Percentiles rank a stretch among this genome's conserved stretches.
These are phyloP conservation scores for Penicillium atrosanguineum DNA, from an alignment of 495 filamentous ascomycete genomes.

Conservation along the genomic window DNA sequence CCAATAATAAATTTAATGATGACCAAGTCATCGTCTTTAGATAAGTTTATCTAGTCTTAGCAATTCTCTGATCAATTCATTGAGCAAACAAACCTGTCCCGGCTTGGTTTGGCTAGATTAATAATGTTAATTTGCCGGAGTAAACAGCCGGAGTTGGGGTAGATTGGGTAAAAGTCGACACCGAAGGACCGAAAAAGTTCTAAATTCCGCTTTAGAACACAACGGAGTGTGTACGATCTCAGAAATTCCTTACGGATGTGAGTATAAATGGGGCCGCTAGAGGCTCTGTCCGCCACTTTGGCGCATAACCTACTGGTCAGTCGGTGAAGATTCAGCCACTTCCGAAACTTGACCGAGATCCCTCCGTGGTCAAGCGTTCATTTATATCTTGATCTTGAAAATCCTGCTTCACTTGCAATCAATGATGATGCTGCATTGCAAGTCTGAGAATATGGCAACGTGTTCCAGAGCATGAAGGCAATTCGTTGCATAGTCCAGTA, in stretches of 20 bases:
- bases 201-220: not conserved
- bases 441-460: not conserved
- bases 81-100: not conserved
- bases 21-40: not conserved
- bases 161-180: not conserved
- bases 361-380: not conserved
- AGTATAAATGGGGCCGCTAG: not conserved
- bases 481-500: not conserved
- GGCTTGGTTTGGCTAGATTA: not conserved
- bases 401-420: not conserved
- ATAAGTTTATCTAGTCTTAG: not conserved
- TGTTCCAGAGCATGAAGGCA: too few species aligned
- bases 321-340: not conserved
- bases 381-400: not conserved
- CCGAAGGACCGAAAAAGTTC: not conserved
- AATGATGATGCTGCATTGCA: not conserved
- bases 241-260: not conserved
- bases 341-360: not conserved
- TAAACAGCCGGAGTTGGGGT: not conserved
- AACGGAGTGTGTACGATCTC: not conserved
- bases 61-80: not conserved
- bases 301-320: not conserved
- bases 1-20: not conserved
- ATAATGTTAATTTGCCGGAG: not conserved
- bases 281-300: not conserved